Evolutionary conservation across 2,329 filamentous ascomycete species (phyloP), one percentile per base, ranked within the genome.

Genomic region (Verticillium zaregamsianum): DNA sequence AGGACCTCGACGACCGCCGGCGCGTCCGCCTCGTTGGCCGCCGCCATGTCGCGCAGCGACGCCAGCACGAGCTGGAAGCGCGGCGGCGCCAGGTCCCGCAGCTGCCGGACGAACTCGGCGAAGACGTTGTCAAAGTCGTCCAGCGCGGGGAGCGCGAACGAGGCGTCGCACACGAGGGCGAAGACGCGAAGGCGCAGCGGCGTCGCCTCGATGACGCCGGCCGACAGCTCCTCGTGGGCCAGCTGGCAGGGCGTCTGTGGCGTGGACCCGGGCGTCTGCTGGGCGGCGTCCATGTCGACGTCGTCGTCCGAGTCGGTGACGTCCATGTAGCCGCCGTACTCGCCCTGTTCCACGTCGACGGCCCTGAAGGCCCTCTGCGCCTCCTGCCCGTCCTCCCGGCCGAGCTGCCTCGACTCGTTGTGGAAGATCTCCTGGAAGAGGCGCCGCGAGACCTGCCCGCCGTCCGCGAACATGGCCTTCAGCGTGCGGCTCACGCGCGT

Each of bases 381-480:
- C 86, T 85, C 63, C 77, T 82, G 20, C 11, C n/a, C 23, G 39
- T 73, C 72, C 28, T 73, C 69, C 59, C 75, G 76, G 55, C 66
- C 69, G 68, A 78, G 64, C 68, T 76, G 77, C 63, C 76, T 81
- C 2, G 83, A 84, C 73, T 93, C 91, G 59, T 85, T 84, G 25
- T 82, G 79, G 76, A 90, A 94, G 4, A 93, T 77, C 68, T 91
- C 87, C 3, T 79, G 79, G 68, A 87, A 92, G 8, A 84, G 78
- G 1, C 78, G 81, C 49, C 81, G 72, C 3, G 78, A 79, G 17
- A 84, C 74, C n/a, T 77, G 71, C 32, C 77, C 78, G 2, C 88
- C 90, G 66, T 90, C 86, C 0, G 89, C 87, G 59, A 92, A 83
- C 6, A 93, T 78, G 1, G 90, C 88, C 65, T 85, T 84, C 63